Evolutionary conservation across 1,139 yeast species (phyloP).

Genomic region (Entelexis paramagnoliae): DNA sequence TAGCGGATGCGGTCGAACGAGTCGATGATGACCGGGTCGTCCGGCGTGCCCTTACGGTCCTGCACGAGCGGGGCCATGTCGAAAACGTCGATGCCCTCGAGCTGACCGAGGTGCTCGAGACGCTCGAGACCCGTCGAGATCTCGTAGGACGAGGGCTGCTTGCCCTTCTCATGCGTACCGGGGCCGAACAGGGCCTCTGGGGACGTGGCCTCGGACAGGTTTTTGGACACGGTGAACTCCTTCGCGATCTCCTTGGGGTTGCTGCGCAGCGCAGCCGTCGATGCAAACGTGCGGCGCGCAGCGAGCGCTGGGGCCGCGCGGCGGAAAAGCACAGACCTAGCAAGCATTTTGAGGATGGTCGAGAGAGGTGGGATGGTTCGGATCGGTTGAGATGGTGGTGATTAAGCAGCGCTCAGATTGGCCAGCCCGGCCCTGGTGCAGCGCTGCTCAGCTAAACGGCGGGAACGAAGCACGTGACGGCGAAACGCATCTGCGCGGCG

Average conservation of each 20-base stretch:
- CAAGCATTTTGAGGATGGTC: constrained; percentile 13
- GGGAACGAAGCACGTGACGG: constrained; percentile 6
- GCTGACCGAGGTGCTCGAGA: constrained; percentile 85
- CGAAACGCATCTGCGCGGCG: too few species aligned
- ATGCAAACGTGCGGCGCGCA: constrained; percentile 19
- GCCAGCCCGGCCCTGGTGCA: background rate
- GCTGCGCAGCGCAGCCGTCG: constrained; percentile 16
- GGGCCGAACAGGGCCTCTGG: constrained; percentile 76
- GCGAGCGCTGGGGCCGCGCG: constrained; percentile 14
- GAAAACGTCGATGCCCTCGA: constrained; percentile 93
- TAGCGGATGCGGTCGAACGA: constrained; percentile 89
- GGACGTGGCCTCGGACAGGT: constrained; percentile 69
- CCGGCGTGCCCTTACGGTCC: constrained; percentile 80
- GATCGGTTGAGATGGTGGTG: background rate
- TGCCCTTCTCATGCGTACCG: constrained; percentile 67
- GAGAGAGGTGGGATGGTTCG: constrained; percentile 3
- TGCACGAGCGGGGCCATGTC: constrained; percentile 82
- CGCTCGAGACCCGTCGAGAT: constrained; percentile 99
- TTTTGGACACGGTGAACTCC: constrained; percentile 42
- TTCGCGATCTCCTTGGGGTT: constrained; percentile 14
- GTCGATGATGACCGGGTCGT: constrained; percentile 79
- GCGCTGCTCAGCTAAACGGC: background rate
- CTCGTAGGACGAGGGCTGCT: constrained; percentile 85
- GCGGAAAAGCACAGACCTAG: constrained; percentile 16
- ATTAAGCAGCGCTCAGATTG: constrained; percentile 17